A percentile compares a stretch with the other conserved stretches of the same genome.
Conservation (phyloP, 208 protist species). For the Naegleria gruberi region DNA sequence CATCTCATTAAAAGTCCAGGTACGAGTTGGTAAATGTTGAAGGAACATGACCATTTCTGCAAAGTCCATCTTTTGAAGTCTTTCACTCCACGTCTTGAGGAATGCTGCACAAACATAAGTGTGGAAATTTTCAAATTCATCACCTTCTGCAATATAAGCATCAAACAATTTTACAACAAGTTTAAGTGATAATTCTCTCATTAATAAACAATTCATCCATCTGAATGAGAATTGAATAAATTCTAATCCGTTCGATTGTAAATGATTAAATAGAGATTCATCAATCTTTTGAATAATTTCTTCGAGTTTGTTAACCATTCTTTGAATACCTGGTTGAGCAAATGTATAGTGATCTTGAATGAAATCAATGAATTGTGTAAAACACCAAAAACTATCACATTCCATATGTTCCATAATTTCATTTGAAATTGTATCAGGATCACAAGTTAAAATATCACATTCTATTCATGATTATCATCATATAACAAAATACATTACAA, state of each 20-base stretch:
- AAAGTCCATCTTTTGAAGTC: neutral
- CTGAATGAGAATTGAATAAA: slow-evolving; percentile 73
- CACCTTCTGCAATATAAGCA: slow-evolving; percentile 67
- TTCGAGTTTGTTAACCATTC: slow-evolving; percentile 69
- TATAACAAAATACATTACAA: slow-evolving; percentile 23
- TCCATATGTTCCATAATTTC: slow-evolving; percentile 61
- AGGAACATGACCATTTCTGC: slow-evolving; percentile 16
- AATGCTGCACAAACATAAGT: slow-evolving; percentile 14
- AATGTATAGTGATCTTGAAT: slow-evolving; percentile 80
- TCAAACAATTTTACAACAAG: slow-evolving; percentile 71
- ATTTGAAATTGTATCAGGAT: slow-evolving; percentile 35
- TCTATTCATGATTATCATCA: too few species aligned
- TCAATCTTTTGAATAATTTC: slow-evolving; percentile 57
- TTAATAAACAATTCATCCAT: slow-evolving; percentile 81
- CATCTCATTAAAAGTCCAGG: neutral
- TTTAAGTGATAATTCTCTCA: slow-evolving; percentile 66
- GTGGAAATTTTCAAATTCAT: neutral
- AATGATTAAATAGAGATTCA: slow-evolving; percentile 40
- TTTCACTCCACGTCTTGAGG: neutral
- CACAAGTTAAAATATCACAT: slow-evolving; percentile 38
- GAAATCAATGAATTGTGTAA: slow-evolving; percentile 62
- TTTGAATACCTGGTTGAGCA: slow-evolving; percentile 69
- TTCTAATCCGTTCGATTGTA: slow-evolving; percentile 52
- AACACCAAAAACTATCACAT: slow-evolving; percentile 78
- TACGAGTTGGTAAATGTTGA: neutral